Conservation (phyloP, 1,139 yeast species). For the Entelexis sorbosivorans region DNA sequence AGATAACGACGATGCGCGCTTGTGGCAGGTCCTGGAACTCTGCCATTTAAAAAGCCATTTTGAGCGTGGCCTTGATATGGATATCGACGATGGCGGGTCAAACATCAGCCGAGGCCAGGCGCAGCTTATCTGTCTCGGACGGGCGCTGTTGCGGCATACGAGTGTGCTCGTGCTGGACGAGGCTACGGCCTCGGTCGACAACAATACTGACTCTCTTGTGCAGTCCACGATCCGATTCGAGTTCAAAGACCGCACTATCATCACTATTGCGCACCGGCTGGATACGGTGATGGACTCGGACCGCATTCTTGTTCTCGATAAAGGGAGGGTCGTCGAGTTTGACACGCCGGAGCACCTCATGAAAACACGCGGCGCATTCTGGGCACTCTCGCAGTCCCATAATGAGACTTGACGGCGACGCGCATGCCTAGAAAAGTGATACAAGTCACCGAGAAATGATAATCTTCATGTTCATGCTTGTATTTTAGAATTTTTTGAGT, state of each 20-base stretch:
- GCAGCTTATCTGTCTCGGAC: conserved; percentile 61
- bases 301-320: conserved; percentile 54
- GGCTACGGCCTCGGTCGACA: conserved; percentile 79
- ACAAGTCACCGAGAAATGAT: not conserved
- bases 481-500: not conserved
- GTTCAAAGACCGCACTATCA: conserved; percentile 54
- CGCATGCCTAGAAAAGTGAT: not conserved
- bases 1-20: conserved; percentile 38
- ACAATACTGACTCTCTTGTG: conserved; percentile 61
- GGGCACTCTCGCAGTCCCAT: not conserved
- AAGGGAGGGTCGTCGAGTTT: conserved; percentile 58
- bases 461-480: not conserved
- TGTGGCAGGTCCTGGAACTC: conserved; percentile 60
- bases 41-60: conserved; percentile 76
- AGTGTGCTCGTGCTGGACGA: conserved; percentile 61
- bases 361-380: conserved; percentile 36
- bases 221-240: conserved; percentile 61
- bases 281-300: conserved; percentile 77
- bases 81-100: conserved; percentile 55
- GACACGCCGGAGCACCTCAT: conserved; percentile 49
- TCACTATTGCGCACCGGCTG: conserved; percentile 72
- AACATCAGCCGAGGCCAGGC: conserved; percentile 70
- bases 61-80: conserved; percentile 30
- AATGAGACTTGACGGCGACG: not conserved
- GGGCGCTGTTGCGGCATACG: conserved; percentile 57